A percentile compares a stretch with the other conserved stretches of the same genome.
These are phyloP conservation scores for Barnettozyma botsteinii DNA, from an alignment of 805 yeast species.

Conservation along the genomic window DNA sequence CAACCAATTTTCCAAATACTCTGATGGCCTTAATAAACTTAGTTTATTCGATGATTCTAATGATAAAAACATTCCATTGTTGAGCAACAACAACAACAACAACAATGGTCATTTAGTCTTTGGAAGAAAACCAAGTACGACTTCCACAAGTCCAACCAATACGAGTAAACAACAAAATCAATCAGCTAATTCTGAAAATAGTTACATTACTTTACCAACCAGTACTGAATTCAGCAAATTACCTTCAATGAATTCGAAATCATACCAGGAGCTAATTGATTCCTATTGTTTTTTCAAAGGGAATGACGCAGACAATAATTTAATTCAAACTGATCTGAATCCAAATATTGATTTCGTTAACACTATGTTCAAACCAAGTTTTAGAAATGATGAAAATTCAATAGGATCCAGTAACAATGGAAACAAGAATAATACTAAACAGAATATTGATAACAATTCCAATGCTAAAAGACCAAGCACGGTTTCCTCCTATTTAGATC, in stretches of 20 bases:
- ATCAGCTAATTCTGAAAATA: too few species aligned
- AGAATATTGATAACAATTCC: not conserved
- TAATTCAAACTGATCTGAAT: slow-evolving; percentile 1
- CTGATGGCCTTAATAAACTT: slow-evolving; percentile 8
- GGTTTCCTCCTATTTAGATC: slow-evolving; percentile 3
- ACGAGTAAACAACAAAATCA: too few species aligned
- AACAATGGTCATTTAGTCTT: slow-evolving; percentile 1
- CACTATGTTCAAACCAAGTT: slow-evolving; percentile 1
- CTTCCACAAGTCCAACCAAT: too few species aligned
- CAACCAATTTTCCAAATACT: slow-evolving; percentile 2
- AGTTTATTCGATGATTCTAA: slow-evolving; percentile 6
- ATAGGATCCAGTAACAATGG: too few species aligned
- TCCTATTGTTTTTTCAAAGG: slow-evolving; percentile 55
- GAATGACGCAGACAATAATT: slow-evolving; percentile 1
- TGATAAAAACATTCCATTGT: slow-evolving; percentile 5
- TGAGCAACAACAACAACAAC: slow-evolving; percentile 2
- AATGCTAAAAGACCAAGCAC: slow-evolving; percentile 7
- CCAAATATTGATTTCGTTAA: slow-evolving; percentile 4
- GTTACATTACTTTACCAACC: too few species aligned
- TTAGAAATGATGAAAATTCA: slow-evolving; percentile 1
- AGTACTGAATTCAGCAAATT: not conserved
- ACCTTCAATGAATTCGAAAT: slow-evolving; percentile 41
- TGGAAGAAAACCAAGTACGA: slow-evolving; percentile 3
- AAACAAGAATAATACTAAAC: too few species aligned
- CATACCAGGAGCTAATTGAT: slow-evolving; percentile 52